Conservation (phyloP, 2,329 filamentous ascomycete species). For the Talaromyces sp. region DNA sequence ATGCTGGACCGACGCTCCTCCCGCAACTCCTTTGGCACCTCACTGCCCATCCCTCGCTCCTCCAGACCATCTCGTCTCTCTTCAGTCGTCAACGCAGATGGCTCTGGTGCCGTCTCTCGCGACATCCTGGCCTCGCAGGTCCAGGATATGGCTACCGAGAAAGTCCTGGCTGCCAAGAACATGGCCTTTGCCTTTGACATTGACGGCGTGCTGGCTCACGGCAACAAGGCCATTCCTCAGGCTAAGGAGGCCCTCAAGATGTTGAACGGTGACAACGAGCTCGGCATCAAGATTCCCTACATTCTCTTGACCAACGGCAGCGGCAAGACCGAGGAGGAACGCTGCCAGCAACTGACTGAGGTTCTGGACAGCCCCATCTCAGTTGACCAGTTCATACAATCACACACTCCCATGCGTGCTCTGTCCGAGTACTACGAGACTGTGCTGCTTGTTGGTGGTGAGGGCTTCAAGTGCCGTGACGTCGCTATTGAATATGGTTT, state of each 20-base stretch:
- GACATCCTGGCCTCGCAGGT: slow-evolving; percentile 65
- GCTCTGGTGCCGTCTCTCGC: slow-evolving; percentile 50
- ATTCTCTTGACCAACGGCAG: slow-evolving; percentile 72
- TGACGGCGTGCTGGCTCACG: slow-evolving; percentile 69
- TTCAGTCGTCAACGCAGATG: slow-evolving; percentile 50
- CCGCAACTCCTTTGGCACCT: slow-evolving; percentile 69
- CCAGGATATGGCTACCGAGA: slow-evolving; percentile 60
- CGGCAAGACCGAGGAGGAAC: slow-evolving; percentile 62
- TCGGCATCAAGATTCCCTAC: slow-evolving; percentile 71
- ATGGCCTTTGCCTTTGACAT: slow-evolving; percentile 71
- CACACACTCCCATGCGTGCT: slow-evolving; percentile 71
- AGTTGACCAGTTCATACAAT: slow-evolving; percentile 71
- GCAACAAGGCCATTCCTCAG: slow-evolving; percentile 64
- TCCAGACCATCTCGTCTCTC: slow-evolving; percentile 64
- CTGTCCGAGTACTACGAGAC: slow-evolving; percentile 71
- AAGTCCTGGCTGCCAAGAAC: slow-evolving; percentile 65
- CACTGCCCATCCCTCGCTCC: slow-evolving; percentile 65
- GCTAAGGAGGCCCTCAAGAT: slow-evolving; percentile 62
- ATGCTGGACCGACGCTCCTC: slow-evolving; percentile 62
- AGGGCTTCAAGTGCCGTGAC: slow-evolving; percentile 67
- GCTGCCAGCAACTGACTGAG: slow-evolving; percentile 60
- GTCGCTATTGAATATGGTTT: slow-evolving; percentile 69
- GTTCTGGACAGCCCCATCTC: slow-evolving; percentile 61
- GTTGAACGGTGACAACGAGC: slow-evolving; percentile 69
- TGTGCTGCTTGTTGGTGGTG: slow-evolving; percentile 68